Percentiles rank a stretch among this genome's conserved stretches.
Evolutionary conservation across 2,329 filamentous ascomycete genomes (phyloP).

Genomic region (Sporothrix brasiliensis): DNA sequence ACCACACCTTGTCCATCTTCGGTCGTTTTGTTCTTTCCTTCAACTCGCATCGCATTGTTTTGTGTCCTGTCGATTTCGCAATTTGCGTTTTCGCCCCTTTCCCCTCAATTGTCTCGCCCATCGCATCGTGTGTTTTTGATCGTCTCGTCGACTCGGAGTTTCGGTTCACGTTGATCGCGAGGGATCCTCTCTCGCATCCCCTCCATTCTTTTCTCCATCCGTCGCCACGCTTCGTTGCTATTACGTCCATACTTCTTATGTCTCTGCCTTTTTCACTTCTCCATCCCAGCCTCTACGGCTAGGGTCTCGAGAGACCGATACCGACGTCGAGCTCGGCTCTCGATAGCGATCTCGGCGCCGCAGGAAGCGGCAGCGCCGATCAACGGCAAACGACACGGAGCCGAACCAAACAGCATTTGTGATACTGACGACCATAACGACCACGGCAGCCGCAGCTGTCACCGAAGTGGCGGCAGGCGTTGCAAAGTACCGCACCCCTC

Average conservation of each 20-base stretch:
- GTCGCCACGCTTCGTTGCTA: background rate
- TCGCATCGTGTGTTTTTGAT: background rate
- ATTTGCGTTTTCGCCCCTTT: constrained; percentile 11
- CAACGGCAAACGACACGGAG: background rate
- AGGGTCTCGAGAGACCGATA: constrained; percentile 30
- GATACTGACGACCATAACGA: constrained; percentile 1
- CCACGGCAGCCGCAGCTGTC: constrained; percentile 13
- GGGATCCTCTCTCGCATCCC: constrained; percentile 12
- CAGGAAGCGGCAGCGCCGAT: background rate
- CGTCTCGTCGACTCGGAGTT: constrained; percentile 4
- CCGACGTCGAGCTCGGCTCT: constrained; percentile 3
- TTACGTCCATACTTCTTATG: constrained; percentile 28
- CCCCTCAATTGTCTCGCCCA: background rate
- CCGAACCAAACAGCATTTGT: background rate
- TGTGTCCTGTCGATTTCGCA: background rate
- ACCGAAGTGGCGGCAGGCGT: background rate
- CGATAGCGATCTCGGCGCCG: constrained; percentile 35
- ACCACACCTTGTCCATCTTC: constrained; percentile 17
- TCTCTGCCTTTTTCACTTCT: constrained; percentile 31
- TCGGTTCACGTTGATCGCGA: constrained; percentile 5
- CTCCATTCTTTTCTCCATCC: background rate
- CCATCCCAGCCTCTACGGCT: constrained; percentile 37
- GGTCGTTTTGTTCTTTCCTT: constrained; percentile 21
- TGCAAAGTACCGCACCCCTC: background rate
- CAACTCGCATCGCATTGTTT: background rate